Conservation (phyloP, 306 rosid genomes). For the Cajanus cajan region DNA sequence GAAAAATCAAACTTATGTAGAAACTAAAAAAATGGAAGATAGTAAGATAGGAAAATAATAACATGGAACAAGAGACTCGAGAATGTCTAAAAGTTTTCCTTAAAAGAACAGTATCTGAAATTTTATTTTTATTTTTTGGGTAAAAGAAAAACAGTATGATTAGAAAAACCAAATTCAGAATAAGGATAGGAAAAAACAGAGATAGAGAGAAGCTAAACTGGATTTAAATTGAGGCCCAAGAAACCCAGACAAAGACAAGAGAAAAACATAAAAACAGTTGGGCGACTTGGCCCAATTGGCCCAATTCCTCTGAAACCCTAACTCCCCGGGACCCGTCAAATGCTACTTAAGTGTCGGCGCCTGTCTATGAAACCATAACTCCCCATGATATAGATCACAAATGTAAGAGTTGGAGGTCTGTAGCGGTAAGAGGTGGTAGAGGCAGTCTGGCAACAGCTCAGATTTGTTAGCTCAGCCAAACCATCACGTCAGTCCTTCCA, state of each 20-base stretch:
- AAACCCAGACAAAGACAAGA: background rate
- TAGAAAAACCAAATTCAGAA: background rate
- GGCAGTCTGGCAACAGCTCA: too few species aligned
- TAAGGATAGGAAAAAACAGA: background rate
- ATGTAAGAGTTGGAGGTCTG: background rate
- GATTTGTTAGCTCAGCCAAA: background rate
- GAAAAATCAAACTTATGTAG: background rate
- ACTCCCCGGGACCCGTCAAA: background rate
- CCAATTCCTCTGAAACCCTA: background rate
- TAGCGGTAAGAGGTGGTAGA: background rate
- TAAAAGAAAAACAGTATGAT: background rate
- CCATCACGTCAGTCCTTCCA: background rate
- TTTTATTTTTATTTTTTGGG: background rate
- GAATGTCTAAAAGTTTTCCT: background rate
- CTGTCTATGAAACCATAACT: background rate
- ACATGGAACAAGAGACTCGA: background rate
- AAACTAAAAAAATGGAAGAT: background rate
- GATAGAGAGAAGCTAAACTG: background rate
- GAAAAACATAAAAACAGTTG: background rate
- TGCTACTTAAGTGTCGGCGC: background rate
- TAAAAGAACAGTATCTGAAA: background rate
- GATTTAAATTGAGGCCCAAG: background rate
- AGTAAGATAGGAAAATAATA: background rate
- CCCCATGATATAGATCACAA: background rate
- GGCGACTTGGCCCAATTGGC: background rate